Evolutionary conservation across 75 land plant species (phyloP), one percentile per base, ranked within the genome.

Genomic region (Ceratopteris richardii): DNA sequence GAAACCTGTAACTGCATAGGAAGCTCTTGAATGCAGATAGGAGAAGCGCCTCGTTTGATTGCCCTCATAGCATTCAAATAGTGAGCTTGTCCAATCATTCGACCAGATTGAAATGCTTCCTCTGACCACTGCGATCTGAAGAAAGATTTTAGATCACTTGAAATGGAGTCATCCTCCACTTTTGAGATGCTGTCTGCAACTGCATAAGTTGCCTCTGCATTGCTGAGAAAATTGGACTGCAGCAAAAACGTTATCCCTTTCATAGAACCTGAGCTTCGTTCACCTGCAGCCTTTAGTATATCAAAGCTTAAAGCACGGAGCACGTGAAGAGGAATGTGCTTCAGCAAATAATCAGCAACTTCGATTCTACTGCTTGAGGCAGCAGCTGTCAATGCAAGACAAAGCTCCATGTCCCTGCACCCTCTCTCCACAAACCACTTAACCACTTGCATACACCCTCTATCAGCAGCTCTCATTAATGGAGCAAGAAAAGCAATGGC

Each of bases 381-480:
- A 31, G 97, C 85, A 20, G 97, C 97, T 0, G 97, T 90, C 1
- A 87, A 79, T 47, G 97, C 97, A 22, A 90, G 78, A 56, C 97
- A 90, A 0, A 90, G 83, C 68, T 90, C 97, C 97, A 90, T 90
- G 51, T 90, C 97, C 26, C 80, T 74, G 73, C 97, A 90, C 10
- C 97, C 85, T 29, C 83, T 75, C 50, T 71, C 63, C 22, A 90
- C 93, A 71, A 90, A 90, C 91, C 90, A 86, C 61, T 79, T 65
- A 19, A 87, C 87, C 27, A 90, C 92, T 62, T 66, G 86, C 77
- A 87, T 62, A 69, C 83, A 79, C 12, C 93, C 97, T 55, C 97
- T 65, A 58, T 91, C 97, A 21, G 97, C 83, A 27, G 97, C 97
- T 67, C 97, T 65, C 97, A 87, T 88, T 21, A 91, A 66, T 11